Percentiles rank a stretch among this genome's conserved stretches.
phyloP scores from a whole-genome alignment of 1,139 yeast genomes.

The Groenewaldozyma sp. region DNA sequence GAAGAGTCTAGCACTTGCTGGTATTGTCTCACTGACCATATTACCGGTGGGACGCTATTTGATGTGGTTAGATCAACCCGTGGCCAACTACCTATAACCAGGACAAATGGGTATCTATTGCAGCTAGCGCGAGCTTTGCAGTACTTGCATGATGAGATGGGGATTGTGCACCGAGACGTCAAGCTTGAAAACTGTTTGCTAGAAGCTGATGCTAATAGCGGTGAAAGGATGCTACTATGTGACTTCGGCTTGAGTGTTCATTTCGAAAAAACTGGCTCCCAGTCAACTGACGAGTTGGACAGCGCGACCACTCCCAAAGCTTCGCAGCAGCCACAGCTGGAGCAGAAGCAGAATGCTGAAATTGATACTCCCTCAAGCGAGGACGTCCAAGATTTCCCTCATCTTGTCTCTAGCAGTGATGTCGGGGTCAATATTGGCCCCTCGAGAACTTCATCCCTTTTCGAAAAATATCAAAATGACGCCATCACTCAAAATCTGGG shows the following conservation, averaged over 20 bases:
- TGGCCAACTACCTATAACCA: slow-evolving; percentile 11
- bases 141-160: slow-evolving; percentile 61
- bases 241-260: slow-evolving; percentile 79
- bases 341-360: too few species aligned
- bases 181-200: slow-evolving; percentile 79
- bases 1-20: slow-evolving; percentile 54
- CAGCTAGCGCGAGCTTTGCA: slow-evolving; percentile 56
- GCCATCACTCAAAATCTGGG: slow-evolving; percentile 43
- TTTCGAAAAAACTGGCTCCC: slow-evolving; percentile 20
- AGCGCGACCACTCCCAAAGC: slow-evolving; percentile 1
- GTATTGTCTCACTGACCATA: slow-evolving; percentile 63
- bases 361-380: too few species aligned
- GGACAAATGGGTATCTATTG: slow-evolving; percentile 29
- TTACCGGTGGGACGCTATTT: slow-evolving; percentile 76
- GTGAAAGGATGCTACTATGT: slow-evolving; percentile 38
- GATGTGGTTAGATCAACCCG: slow-evolving; percentile 53
- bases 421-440: too few species aligned
- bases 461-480: background rate
- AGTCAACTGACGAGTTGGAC: background rate
- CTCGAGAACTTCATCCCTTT: background rate
- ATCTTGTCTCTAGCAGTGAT: too few species aligned
- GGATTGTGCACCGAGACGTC: slow-evolving; percentile 77
- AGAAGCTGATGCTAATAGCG: slow-evolving; percentile 30
- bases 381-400: too few species aligned
- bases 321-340: too few species aligned